These are phyloP conservation scores for Ascochyta rabiei DNA, from an alignment of 2,329 filamentous ascomycete genomes.

Conservation along the genomic window DNA sequence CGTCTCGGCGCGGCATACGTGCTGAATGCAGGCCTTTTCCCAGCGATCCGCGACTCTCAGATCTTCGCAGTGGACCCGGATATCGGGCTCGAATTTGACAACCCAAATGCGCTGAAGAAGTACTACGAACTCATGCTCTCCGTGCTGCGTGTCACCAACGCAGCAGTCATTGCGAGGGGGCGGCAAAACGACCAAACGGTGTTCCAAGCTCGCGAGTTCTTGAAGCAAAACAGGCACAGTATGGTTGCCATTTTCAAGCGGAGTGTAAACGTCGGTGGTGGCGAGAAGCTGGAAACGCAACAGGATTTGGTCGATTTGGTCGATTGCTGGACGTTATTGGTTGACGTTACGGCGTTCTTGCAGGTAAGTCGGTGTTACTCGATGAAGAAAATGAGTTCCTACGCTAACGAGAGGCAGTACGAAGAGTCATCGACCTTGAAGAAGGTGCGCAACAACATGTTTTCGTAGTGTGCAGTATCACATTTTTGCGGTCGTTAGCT, in stretches of 20 bases:
- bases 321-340: conserved; percentile 82
- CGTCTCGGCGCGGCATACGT: conserved; percentile 83
- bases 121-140: conserved; percentile 85
- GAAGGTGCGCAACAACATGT: conserved; percentile 29
- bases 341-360: conserved; percentile 81
- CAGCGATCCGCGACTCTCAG: conserved; percentile 77
- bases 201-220: conserved; percentile 77
- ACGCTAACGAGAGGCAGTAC: conserved; percentile 29
- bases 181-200: conserved; percentile 76
- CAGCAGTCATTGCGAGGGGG: conserved; percentile 80
- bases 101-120: conserved; percentile 72
- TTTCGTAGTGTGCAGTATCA: conserved; percentile 18
- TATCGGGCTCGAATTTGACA: conserved; percentile 77
- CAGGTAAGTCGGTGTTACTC: conserved; percentile 64
- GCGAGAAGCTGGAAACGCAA: conserved; percentile 61
- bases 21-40: conserved; percentile 88
- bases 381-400: too few relatives aligned
- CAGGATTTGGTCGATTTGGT: conserved; percentile 76
- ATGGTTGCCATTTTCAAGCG: conserved; percentile 91
- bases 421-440: conserved; percentile 37
- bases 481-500: background rate
- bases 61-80: conserved; percentile 92
- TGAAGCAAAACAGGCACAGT: conserved; percentile 80
- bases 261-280: conserved; percentile 73
- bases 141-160: conserved; percentile 80